Conservation (phyloP, 192 early-diverging fungal genomes). For the Coemansia erecta region DNA sequence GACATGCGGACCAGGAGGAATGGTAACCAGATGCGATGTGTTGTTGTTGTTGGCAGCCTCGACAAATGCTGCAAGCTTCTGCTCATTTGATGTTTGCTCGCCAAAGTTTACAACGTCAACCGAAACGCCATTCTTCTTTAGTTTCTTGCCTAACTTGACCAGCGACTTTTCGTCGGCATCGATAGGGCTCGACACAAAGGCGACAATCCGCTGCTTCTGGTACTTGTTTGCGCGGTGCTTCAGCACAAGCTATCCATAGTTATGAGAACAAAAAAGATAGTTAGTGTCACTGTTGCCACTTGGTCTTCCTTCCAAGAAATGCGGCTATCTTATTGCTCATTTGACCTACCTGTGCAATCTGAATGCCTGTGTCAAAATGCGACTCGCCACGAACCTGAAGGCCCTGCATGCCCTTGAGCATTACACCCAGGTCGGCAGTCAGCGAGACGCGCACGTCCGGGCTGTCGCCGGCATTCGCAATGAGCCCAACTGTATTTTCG, state of each 20-base stretch:
- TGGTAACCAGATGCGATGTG: slow-evolving; percentile 87
- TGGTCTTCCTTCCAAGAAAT: too few relatives aligned
- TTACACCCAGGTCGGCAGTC: slow-evolving; percentile 86
- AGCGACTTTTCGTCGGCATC: slow-evolving; percentile 80
- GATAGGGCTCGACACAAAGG: slow-evolving; percentile 90
- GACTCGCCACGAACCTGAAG: slow-evolving; percentile 69
- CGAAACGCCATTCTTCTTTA: slow-evolving; percentile 97
- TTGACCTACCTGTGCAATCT: slow-evolving; percentile 83
- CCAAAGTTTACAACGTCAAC: slow-evolving; percentile 97
- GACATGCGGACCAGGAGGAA: slow-evolving; percentile 93
- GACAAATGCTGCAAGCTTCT: slow-evolving; percentile 90
- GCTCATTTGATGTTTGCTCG: slow-evolving; percentile 81
- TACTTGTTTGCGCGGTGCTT: slow-evolving; percentile 98
- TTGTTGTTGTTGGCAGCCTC: slow-evolving; percentile 87
- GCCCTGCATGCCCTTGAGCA: slow-evolving; percentile 82
- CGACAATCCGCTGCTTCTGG: slow-evolving; percentile 90
- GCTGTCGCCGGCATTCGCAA: slow-evolving; percentile 94
- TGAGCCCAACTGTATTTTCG: slow-evolving; percentile 92
- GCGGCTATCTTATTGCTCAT: slow-evolving; percentile 40
- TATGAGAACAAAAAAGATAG: too few relatives aligned
- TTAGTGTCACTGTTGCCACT: background rate
- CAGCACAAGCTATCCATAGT: slow-evolving; percentile 62
- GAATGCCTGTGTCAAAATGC: slow-evolving; percentile 81
- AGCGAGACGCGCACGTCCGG: slow-evolving; percentile 92
- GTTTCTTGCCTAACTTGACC: slow-evolving; percentile 88